Conservation (phyloP, 768 basidiomycete species). For the Psilocybe subaeruginosa region DNA sequence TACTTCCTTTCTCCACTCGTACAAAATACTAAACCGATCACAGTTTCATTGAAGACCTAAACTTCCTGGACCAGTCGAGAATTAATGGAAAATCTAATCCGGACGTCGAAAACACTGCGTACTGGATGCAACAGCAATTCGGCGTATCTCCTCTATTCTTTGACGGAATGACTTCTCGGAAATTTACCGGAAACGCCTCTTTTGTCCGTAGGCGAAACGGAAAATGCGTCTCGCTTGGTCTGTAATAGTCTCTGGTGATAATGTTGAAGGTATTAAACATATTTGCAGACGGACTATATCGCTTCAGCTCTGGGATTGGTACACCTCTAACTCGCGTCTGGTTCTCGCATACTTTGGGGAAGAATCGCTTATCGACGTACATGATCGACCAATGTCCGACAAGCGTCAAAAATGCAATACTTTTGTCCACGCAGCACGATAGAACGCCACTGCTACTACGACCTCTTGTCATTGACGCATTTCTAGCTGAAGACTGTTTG, state of each 20-base stretch:
- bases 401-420: neutral
- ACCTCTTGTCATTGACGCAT: constrained; percentile 17
- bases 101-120: constrained; percentile 1
- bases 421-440: neutral
- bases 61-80: neutral
- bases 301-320: neutral
- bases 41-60: constrained; percentile 10
- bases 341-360: constrained; percentile 5
- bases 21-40: neutral
- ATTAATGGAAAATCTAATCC: neutral
- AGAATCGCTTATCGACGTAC: neutral
- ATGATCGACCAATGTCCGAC: constrained; percentile 2
- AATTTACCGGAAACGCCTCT: neutral
- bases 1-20: neutral
- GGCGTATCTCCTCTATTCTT: constrained; percentile 8
- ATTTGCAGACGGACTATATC: constrained; percentile 8
- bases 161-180: neutral
- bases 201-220: neutral
- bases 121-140: constrained; percentile 10
- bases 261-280: neutral
- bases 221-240: neutral
- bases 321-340: neutral
- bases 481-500: constrained; percentile 10
- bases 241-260: neutral
- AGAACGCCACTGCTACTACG: constrained; percentile 3